Evolutionary conservation across 208 protist species (phyloP), one percentile per base, ranked within the genome.

Genomic region (Kentomonas sorsogonicus): DNA sequence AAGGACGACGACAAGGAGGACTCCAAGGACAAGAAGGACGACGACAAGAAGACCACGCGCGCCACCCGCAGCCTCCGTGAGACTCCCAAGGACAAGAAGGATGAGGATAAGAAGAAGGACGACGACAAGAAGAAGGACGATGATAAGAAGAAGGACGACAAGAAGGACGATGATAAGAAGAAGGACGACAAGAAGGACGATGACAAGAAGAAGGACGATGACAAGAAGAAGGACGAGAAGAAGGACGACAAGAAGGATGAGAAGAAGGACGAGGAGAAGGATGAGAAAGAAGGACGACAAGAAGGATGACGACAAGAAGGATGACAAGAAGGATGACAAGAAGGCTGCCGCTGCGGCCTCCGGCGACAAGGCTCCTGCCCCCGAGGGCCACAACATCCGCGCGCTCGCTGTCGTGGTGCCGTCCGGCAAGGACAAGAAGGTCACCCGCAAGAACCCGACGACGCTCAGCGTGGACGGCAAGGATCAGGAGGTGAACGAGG

Each of bases 351-450:
- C 11, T 0, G 22, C 27, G 0, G 47, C 47, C 6, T 5, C 26
- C 3, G 23, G 4, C 27, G 22, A 41, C 36, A 39, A 62, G 52
- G 52, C 58, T 46, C 30, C 57, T 33, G 43, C 29, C 20, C 66
- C 66, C 27, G 60, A 46, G 11, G 68, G 60, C 52, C 74, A 55
- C 23, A 74, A 73, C 23, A 79, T 83, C 23, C 72, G 72, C 31
- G 69, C 66, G 26, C 53, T 78, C 25, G 66, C 63, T 3, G 25
- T 77, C 36, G 18, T 78, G 27, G 34, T 41, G 27, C 67, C 62
- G 53, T 58, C 63, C 27, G 72, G 63, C 51, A 74, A 74, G 53
- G 63, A 65, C 22, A 66, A 47, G 9, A 80, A 79, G 69, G 34
- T 78, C 15, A 63, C 38, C 26, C 53, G 62, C 51, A 86, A 86